phyloP scores from a whole-genome alignment of 352 stramenopile species.

The Blastocystis sp. region DNA sequence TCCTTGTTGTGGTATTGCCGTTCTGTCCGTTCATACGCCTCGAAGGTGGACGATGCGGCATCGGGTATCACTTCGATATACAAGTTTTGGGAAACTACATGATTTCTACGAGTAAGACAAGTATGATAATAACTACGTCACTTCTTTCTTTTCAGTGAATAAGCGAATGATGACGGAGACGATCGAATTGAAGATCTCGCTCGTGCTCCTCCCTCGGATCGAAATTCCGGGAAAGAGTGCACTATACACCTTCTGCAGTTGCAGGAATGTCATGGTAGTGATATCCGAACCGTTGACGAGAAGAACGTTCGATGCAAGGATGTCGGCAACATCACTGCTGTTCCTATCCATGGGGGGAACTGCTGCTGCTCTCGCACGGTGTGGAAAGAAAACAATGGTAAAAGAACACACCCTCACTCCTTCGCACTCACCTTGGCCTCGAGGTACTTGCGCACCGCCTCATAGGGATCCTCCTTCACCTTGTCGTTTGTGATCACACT shows the following conservation, averaged over 20 bases:
- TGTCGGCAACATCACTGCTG: not conserved
- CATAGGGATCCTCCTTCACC: slow-evolving; percentile 54
- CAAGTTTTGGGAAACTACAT: not conserved
- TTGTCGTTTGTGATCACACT: slow-evolving; percentile 24
- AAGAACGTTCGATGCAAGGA: not conserved
- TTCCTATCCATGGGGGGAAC: not conserved
- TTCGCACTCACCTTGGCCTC: not conserved
- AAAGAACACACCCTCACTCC: slow-evolving; percentile 35
- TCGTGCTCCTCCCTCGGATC: not conserved
- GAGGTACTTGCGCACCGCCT: slow-evolving; percentile 52
- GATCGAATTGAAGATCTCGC: slow-evolving; percentile 14
- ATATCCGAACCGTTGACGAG: slow-evolving; percentile 41
- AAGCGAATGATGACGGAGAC: not conserved
- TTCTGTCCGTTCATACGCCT: not conserved
- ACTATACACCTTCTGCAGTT: not conserved
- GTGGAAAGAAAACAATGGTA: slow-evolving; percentile 6
- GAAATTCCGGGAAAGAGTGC: not conserved
- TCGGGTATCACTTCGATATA: not conserved
- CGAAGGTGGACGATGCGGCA: not conserved
- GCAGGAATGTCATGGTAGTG: not conserved
- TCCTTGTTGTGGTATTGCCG: not conserved
- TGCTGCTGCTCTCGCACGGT: not conserved
- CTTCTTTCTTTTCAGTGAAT: not conserved
- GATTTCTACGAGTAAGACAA: not conserved
- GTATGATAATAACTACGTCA: not conserved